These are phyloP conservation scores for Lathyrus aphaca DNA, from an alignment of 306 rosid species.

Conservation along the genomic window DNA sequence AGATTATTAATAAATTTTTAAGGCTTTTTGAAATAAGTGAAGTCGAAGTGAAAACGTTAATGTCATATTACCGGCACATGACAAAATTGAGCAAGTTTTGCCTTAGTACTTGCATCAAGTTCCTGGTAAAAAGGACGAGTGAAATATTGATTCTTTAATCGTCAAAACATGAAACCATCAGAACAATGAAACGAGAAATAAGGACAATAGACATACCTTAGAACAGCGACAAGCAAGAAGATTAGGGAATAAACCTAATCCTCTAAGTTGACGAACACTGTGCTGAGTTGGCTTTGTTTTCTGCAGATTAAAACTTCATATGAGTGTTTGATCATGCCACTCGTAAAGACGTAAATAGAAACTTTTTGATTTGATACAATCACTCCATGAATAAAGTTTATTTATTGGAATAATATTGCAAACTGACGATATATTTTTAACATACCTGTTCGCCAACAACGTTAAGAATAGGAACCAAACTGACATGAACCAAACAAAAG, in stretches of 20 bases:
- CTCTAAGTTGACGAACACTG: conserved; percentile 87
- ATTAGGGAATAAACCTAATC: conserved; percentile 81
- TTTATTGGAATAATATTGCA: conserved; percentile 22
- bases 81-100: conserved; percentile 87
- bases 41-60: conserved; percentile 26
- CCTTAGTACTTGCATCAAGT: conserved; percentile 77
- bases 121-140: conserved; percentile 54
- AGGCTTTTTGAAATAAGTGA: conserved; percentile 12
- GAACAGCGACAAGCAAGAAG: conserved; percentile 88
- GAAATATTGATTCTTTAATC: conserved; percentile 24
- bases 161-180: conserved; percentile 19
- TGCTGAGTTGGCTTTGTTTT: conserved; percentile 95
- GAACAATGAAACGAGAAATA: conserved; percentile 20
- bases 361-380: no score
- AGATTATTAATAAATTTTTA: background rate
- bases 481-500: conserved; percentile 84
- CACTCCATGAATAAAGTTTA: background rate
- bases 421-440: conserved; percentile 7
- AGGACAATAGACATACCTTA: conserved; percentile 55
- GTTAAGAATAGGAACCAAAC: conserved; percentile 78
- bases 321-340: conserved; percentile 26
- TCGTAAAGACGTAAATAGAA: no score
- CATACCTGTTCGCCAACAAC: conserved; percentile 93
- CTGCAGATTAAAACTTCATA: conserved; percentile 46
- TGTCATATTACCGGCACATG: conserved; percentile 78